Conservation (phyloP, 106 monocot genomes). For the Dioscorea dumetorum region DNA sequence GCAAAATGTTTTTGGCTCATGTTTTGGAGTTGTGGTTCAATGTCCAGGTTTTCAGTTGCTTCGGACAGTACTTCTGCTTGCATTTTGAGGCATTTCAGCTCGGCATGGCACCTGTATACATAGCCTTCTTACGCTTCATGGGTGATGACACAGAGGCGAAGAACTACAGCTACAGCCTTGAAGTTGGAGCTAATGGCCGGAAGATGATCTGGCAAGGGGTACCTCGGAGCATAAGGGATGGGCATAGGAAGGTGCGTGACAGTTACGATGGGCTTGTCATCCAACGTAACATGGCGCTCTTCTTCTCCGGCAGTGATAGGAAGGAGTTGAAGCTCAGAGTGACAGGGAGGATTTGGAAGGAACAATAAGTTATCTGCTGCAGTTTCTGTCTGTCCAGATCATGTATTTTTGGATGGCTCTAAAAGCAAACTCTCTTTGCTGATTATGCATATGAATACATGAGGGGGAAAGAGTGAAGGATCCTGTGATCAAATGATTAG, state of each 20-base stretch:
- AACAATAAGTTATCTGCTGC: neutral
- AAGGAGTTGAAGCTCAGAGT: slow-evolving; percentile 17
- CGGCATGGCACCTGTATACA: slow-evolving; percentile 9
- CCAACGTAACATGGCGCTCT: slow-evolving; percentile 14
- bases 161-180: slow-evolving; percentile 19
- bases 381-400: neutral
- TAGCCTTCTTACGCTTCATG: slow-evolving; percentile 17
- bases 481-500: neutral
- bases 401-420: slow-evolving; percentile 1
- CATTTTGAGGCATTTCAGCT: slow-evolving; percentile 19
- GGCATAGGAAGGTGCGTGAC: slow-evolving; percentile 15
- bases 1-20: no score
- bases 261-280: slow-evolving; percentile 13
- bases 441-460: neutral
- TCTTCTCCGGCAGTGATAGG: slow-evolving; percentile 13
- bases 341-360: slow-evolving; percentile 20
- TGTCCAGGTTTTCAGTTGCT: slow-evolving; percentile 12
- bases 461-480: neutral
- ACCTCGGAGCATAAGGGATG: slow-evolving; percentile 13
- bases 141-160: slow-evolving; percentile 13
- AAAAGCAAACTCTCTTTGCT: slow-evolving; percentile 7
- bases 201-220: slow-evolving; percentile 16
- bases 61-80: slow-evolving; percentile 15
- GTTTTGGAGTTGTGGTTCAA: no score
- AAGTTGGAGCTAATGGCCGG: slow-evolving; percentile 11